Conservation (phyloP, 176 grass and related monocot species). For the Puccinellia tenuiflora region DNA sequence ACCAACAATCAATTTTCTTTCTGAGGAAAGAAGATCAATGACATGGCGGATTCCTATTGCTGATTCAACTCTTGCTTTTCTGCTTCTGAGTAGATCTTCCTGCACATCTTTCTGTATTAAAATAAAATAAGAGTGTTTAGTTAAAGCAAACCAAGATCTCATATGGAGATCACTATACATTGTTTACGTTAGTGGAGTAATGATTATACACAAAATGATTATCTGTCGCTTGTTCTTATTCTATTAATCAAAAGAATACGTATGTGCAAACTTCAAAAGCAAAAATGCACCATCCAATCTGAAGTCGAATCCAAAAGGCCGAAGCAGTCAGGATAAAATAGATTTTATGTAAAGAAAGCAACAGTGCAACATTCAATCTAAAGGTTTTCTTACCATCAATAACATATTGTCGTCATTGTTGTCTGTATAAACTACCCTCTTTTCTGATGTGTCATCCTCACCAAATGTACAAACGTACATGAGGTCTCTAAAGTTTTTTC, state of each 20-base stretch:
- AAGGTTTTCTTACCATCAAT: constrained; percentile 52
- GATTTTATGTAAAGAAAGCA: not conserved
- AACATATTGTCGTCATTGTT: constrained; percentile 53
- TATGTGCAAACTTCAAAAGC: not conserved
- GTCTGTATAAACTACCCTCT: constrained; percentile 70
- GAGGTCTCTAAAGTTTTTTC: constrained; percentile 70
- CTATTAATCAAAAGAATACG: not conserved
- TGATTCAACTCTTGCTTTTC: constrained; percentile 50
- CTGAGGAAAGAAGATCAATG: constrained; percentile 88
- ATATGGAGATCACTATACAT: not conserved
- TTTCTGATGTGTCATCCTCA: constrained; percentile 45
- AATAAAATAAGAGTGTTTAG: constrained; percentile 13
- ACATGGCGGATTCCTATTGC: constrained; percentile 86
- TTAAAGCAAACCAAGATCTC: constrained; percentile 16
- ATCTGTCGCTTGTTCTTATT: not conserved
- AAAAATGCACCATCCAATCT: not conserved
- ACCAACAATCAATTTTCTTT: constrained; percentile 80
- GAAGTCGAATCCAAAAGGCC: constrained; percentile 1
- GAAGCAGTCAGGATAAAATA: not conserved
- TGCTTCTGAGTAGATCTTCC: constrained; percentile 57
- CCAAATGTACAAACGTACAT: constrained; percentile 56
- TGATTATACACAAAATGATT: constrained; percentile 4
- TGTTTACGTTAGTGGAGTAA: constrained; percentile 7
- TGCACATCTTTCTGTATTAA: constrained; percentile 63
- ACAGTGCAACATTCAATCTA: not conserved